phyloP scores from a whole-genome alignment of 805 yeast genomes.

The Suhomyces sp. region DNA sequence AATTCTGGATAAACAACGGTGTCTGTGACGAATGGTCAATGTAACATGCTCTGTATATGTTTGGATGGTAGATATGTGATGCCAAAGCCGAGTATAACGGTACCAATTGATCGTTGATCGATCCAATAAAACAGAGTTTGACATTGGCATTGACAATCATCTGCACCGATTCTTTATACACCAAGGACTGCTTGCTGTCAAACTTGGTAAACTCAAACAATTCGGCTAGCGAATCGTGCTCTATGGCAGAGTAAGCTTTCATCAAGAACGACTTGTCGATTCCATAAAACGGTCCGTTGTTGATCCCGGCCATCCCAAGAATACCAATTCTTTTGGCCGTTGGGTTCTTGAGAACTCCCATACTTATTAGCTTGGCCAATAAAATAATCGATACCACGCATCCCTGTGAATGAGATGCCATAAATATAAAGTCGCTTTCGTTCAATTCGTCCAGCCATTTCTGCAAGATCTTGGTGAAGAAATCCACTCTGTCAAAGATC shows the following conservation, averaged over 20 bases:
- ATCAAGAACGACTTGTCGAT: constrained; percentile 79
- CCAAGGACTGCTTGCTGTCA: constrained; percentile 67
- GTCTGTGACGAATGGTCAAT: constrained; percentile 78
- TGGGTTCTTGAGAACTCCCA: constrained; percentile 44
- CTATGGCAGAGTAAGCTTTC: constrained; percentile 87
- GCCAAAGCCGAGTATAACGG: constrained; percentile 89
- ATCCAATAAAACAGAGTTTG: constrained; percentile 79
- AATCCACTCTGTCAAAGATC: constrained; percentile 79
- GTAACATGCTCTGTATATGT: constrained; percentile 83
- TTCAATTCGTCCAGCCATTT: constrained; percentile 61
- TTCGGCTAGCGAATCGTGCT: constrained; percentile 81
- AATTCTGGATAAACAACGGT: constrained; percentile 72
- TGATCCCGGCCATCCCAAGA: constrained; percentile 93
- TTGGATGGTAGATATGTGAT: constrained; percentile 81
- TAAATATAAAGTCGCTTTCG: constrained; percentile 79
- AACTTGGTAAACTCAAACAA: constrained; percentile 84
- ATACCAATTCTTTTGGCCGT: constrained; percentile 56
- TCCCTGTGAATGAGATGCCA: constrained; percentile 96
- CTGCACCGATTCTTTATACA: constrained; percentile 64
- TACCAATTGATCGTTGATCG: constrained; percentile 89
- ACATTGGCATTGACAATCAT: constrained; percentile 66
- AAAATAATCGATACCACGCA: constrained; percentile 85
- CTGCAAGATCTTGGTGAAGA: constrained; percentile 66
- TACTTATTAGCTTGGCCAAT: constrained; percentile 67
- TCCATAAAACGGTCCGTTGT: constrained; percentile 92